Percentiles rank a stretch among this genome's conserved stretches.
Evolutionary conservation across 2,329 filamentous ascomycete species (phyloP).

Genomic region (Neonectria magnoliae): DNA sequence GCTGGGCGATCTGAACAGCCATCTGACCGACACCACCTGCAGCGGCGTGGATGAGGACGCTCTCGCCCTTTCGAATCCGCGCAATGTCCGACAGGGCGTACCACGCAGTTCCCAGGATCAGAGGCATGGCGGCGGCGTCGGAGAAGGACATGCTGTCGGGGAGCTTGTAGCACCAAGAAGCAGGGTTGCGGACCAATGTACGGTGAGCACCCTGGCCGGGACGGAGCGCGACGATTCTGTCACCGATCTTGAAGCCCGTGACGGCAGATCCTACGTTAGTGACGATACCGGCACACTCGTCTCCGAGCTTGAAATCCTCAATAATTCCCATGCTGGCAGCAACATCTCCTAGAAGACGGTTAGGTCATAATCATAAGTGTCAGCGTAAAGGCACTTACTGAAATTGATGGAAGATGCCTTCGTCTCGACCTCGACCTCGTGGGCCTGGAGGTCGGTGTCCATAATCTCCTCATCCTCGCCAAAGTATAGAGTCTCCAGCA

Average conservation of each 20-base stretch:
- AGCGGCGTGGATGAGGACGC: slow-evolving; percentile 43
- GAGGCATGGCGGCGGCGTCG: slow-evolving; percentile 15
- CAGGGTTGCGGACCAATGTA: slow-evolving; percentile 43
- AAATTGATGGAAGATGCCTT: slow-evolving; percentile 24
- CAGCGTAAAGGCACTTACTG: slow-evolving; percentile 23
- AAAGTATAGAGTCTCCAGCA: slow-evolving; percentile 24
- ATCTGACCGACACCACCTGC: slow-evolving; percentile 40
- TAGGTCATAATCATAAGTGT: slow-evolving; percentile 12
- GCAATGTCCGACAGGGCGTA: slow-evolving; percentile 21
- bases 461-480: slow-evolving; percentile 21
- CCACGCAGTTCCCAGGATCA: slow-evolving; percentile 16
- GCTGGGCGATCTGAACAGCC: slow-evolving; percentile 41
- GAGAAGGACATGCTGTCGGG: slow-evolving; percentile 23
- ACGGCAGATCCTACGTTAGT: slow-evolving; percentile 26
- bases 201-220: slow-evolving; percentile 33
- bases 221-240: slow-evolving; percentile 19
- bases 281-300: slow-evolving; percentile 29
- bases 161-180: slow-evolving; percentile 29
- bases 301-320: slow-evolving; percentile 40
- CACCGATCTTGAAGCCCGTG: slow-evolving; percentile 15
- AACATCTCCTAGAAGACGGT: slow-evolving; percentile 30
- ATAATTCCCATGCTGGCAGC: slow-evolving; percentile 38
- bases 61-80: slow-evolving; percentile 25
- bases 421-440: slow-evolving; percentile 25
- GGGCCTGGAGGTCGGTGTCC: slow-evolving; percentile 17